phyloP scores from a whole-genome alignment of 495 filamentous ascomycete genomes.

The Oidiodendron maius region DNA sequence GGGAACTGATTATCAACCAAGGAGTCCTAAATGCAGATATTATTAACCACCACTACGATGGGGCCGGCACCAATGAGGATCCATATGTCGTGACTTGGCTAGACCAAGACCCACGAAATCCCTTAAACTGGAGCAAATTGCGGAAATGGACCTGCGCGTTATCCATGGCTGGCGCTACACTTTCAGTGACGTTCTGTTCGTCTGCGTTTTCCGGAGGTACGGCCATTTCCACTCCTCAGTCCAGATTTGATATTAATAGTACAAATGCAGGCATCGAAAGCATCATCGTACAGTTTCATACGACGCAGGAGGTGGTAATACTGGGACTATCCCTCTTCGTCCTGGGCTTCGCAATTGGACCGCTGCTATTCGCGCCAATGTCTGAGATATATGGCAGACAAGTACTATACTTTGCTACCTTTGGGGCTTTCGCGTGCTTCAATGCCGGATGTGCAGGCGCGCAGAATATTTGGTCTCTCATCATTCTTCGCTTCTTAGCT shows the following conservation, averaged over 20 bases:
- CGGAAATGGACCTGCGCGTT: constrained; percentile 70
- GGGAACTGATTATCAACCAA: too few species aligned
- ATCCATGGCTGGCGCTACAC: constrained; percentile 58
- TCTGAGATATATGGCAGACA: constrained; percentile 72
- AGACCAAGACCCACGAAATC: constrained; percentile 63
- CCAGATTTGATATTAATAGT: constrained; percentile 31
- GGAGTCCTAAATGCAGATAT: too few species aligned
- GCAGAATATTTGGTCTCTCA: constrained; percentile 56
- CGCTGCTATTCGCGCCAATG: constrained; percentile 34
- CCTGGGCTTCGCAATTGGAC: constrained; percentile 44
- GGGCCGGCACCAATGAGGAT: constrained; percentile 65
- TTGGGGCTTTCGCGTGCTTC: constrained; percentile 59
- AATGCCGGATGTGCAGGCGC: constrained; percentile 58
- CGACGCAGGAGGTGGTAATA: constrained; percentile 33
- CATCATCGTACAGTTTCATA: constrained; percentile 35
- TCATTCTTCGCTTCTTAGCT: constrained; percentile 73
- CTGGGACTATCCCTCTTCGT: constrained; percentile 44
- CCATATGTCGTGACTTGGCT: constrained; percentile 74
- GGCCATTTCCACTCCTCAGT: neutral
- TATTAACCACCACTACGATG: constrained; percentile 57
- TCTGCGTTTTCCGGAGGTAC: constrained; percentile 24
- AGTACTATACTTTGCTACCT: constrained; percentile 59
- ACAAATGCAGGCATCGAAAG: constrained; percentile 30
- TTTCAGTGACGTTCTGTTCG: constrained; percentile 64
- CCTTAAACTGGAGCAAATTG: constrained; percentile 51